Evolutionary conservation across 257 asterid genomes (phyloP), one percentile per base, ranked within the genome.

Genomic region (Phtheirospermum japonicum): DNA sequence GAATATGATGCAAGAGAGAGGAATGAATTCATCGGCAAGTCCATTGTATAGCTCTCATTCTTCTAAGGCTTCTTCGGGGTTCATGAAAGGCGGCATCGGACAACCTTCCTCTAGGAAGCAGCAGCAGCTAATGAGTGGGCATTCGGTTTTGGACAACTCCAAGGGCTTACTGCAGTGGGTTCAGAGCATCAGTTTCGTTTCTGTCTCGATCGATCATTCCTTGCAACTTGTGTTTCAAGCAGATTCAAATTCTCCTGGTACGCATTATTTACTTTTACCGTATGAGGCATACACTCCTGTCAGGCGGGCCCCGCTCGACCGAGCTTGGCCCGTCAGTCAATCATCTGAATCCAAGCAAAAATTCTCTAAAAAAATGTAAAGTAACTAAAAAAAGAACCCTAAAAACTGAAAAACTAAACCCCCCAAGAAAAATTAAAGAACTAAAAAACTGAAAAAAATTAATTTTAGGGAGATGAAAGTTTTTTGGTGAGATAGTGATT

Each of bases 151-250:
- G 72, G 99, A 93, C 78, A 87, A 71, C 74, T 83, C 99, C 0
- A 89, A 86, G 80, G 95, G 96, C 70, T 75, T 89, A 74, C 83
- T 87, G 75, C 99, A 93, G 65, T 93, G 95, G 94, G 89, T 89
- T 64, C 96, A 87, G 77, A 93, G 97, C 83, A 87, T 93, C 75
- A 89, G 94, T 79, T 93, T 93, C 32, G 78, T 85, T 68, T 89
- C 97, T 6, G 77, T 89, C 67, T 89, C 97, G 4, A 75, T 93
- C 65, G 99, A 93, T 67, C 99, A 87, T 69, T 89, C 99, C 61
- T 79, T 93, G 57, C 96, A 87, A 73, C 81, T 85, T 10, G 84
- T 89, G 67, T 69, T 71, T 66, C 99, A 87, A 77, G 91, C 99
- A 48, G 97, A 93, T 71, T 83, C 76, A 18, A 54, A 74, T 42